Evolutionary conservation across 1,139 yeast genomes (phyloP).

Genomic region (Magnusiomyces paraingens): DNA sequence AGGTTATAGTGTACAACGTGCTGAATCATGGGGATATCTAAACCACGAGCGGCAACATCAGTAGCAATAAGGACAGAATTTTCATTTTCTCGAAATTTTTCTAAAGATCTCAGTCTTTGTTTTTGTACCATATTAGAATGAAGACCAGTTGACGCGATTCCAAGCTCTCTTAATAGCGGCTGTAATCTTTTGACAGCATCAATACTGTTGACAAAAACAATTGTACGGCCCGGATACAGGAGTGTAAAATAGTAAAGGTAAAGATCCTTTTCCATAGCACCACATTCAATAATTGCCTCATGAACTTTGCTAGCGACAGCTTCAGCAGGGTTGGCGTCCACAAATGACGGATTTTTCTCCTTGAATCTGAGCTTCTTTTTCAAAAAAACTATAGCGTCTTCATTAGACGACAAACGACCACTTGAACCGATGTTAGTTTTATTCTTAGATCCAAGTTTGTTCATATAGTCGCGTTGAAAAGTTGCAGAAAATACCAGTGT

Average conservation of each 20-base stretch:
- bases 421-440: constrained; percentile 18
- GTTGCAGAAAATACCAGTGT: constrained; percentile 94
- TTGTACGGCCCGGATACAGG: constrained; percentile 82
- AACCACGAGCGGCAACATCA: constrained; percentile 97
- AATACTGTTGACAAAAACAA: constrained; percentile 90
- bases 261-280: constrained; percentile 82
- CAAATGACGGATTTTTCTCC: constrained; percentile 44
- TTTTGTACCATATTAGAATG: constrained; percentile 96
- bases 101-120: constrained; percentile 80
- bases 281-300: constrained; percentile 89
- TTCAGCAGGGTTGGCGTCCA: constrained; percentile 86
- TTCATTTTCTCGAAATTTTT: constrained; percentile 43
- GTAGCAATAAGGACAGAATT: constrained; percentile 78
- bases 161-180: constrained; percentile 64
- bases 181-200: constrained; percentile 85
- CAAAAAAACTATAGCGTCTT: constrained; percentile 34
- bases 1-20: constrained; percentile 95
- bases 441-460: constrained; percentile 50
- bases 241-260: constrained; percentile 81
- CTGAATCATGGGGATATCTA: constrained; percentile 84
- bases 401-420: constrained; percentile 25
- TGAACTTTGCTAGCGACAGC: constrained; percentile 67
- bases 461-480: constrained; percentile 74
- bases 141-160: constrained; percentile 54
- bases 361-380: constrained; percentile 35